These are phyloP conservation scores for Penicillium hordei DNA, from an alignment of 2,329 filamentous ascomycete species.

Conservation along the genomic window DNA sequence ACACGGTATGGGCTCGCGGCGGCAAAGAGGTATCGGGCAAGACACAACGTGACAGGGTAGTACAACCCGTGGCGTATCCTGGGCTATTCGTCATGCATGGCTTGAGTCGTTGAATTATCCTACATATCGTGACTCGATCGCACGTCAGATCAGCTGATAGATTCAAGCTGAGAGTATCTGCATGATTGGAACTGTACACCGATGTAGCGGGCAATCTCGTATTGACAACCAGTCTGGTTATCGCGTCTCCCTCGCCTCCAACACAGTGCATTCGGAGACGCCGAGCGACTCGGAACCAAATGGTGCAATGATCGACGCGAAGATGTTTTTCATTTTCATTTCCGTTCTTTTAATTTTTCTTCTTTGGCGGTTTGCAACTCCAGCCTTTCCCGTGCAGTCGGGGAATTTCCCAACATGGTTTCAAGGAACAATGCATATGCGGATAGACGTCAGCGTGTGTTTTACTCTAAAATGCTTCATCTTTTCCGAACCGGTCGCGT, in stretches of 20 bases:
- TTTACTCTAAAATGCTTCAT: background rate
- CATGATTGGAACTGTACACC: background rate
- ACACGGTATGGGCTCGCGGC: constrained; percentile 13
- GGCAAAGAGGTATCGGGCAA: constrained; percentile 5
- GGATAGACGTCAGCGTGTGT: constrained; percentile 2
- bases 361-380: background rate
- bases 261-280: constrained; percentile 27
- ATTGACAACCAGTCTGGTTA: constrained; percentile 11
- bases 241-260: constrained; percentile 23
- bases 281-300: constrained; percentile 10
- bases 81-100: constrained; percentile 5
- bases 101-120: background rate
- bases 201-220: background rate
- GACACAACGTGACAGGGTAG: constrained; percentile 14
- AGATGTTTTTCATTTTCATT: background rate
- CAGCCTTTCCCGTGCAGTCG: constrained; percentile 10
- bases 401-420: constrained; percentile 23
- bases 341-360: constrained; percentile 4
- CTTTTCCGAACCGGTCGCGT: background rate
- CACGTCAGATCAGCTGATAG: background rate
- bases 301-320: background rate
- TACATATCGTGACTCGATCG: background rate
- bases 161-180: constrained; percentile 17
- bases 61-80: constrained; percentile 12
- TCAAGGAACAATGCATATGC: constrained; percentile 8